Evolutionary conservation across 371 early-diverging fungal genomes (phyloP).

Genomic region (Actinomortierella wolfii): DNA sequence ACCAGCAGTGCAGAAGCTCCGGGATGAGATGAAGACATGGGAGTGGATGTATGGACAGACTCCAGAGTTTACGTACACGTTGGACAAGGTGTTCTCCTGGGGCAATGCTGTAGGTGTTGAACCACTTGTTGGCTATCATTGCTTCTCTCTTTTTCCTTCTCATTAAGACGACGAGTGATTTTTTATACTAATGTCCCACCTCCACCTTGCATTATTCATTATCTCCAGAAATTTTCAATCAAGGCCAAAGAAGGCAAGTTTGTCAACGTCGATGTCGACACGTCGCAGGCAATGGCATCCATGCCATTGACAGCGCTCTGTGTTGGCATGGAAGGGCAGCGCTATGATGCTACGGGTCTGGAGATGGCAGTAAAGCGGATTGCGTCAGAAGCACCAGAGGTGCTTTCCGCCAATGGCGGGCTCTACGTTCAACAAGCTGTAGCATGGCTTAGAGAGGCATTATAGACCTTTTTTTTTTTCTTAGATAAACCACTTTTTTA

Average conservation of each 20-base stretch:
- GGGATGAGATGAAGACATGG: slow-evolving; percentile 70
- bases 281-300: slow-evolving; percentile 6
- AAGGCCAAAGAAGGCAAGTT: slow-evolving; percentile 31
- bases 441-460: slow-evolving; percentile 33
- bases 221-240: slow-evolving; percentile 14
- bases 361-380: slow-evolving; percentile 29
- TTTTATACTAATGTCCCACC: too few relatives aligned
- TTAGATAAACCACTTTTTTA: too few relatives aligned
- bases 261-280: slow-evolving; percentile 14
- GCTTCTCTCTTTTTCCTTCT: neutral
- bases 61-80: slow-evolving; percentile 81
- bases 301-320: slow-evolving; percentile 31
- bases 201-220: too few relatives aligned
- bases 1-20: slow-evolving; percentile 46
- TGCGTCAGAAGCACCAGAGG: slow-evolving; percentile 35
- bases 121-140: too few relatives aligned
- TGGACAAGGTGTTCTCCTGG: slow-evolving; percentile 61
- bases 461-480: slow-evolving; percentile 11
- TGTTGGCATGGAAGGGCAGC: slow-evolving; percentile 38
- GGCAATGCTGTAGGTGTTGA: slow-evolving; percentile 60
- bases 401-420: slow-evolving; percentile 15
- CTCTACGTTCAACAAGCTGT: slow-evolving; percentile 26
- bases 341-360: slow-evolving; percentile 21
- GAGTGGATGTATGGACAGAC: slow-evolving; percentile 95
- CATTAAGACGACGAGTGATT: neutral